Percentiles rank a stretch among this genome's conserved stretches.
Conservation (phyloP, 2,329 filamentous ascomycete species). For the Fusarium burgessii region DNA sequence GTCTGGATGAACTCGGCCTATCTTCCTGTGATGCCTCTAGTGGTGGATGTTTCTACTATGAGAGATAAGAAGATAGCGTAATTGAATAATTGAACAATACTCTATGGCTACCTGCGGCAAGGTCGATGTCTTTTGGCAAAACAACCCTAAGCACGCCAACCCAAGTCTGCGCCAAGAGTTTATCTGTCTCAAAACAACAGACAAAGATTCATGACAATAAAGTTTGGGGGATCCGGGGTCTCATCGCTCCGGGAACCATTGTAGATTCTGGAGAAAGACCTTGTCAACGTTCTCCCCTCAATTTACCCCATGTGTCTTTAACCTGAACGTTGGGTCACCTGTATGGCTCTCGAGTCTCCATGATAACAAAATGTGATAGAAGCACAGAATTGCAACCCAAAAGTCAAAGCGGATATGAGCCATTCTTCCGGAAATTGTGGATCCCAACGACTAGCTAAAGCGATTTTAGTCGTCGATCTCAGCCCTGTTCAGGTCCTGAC, state of each 20-base stretch:
- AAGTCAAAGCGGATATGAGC: not conserved
- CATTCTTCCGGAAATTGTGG: slow-evolving; percentile 1
- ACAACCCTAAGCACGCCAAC: not conserved
- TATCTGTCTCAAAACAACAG: not conserved
- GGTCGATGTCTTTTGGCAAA: not conserved
- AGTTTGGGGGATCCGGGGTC: not conserved
- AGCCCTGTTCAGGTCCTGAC: slow-evolving; percentile 8
- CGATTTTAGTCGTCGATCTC: slow-evolving; percentile 15
- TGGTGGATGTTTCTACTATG: not conserved
- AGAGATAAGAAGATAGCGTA: not conserved
- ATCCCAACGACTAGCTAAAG: not conserved
- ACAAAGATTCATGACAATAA: not conserved
- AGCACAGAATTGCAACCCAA: slow-evolving; percentile 1
- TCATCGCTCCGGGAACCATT: not conserved
- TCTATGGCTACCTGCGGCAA: not conserved
- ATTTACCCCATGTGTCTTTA: not conserved
- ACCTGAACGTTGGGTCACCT: slow-evolving; percentile 1
- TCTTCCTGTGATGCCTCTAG: not conserved
- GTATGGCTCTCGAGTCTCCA: not conserved
- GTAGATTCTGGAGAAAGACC: not conserved
- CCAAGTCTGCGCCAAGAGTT: not conserved
- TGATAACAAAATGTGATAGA: slow-evolving; percentile 6
- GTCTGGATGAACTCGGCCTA: not conserved
- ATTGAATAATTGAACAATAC: not conserved
- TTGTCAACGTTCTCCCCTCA: not conserved